Base-by-base conservation (phyloP, 768 basidiomycete genomes). In the Russula foetens region DNA sequence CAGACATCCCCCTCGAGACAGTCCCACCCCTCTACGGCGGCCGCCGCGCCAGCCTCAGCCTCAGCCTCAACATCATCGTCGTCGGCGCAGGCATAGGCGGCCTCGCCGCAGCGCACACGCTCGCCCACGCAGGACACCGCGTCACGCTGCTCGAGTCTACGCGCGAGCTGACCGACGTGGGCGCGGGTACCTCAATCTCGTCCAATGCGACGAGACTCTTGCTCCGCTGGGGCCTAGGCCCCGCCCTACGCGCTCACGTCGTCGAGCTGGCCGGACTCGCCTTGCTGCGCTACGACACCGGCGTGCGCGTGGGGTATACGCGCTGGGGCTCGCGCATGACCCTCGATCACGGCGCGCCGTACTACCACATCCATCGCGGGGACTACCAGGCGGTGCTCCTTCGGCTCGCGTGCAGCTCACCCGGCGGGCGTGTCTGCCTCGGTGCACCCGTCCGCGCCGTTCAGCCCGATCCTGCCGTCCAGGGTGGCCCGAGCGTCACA, bases 11-110 rank as follows among this genome's bases (percentile, higher is more conserved):
- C 19, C 31, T 65, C 38, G 64, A 65, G 33, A n/a, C n/a, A 7
- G 63, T 66, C 44, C 47, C 64, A 2, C 62, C 59, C 12, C 71
- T 73, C 63, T 69, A 72, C 61, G 62, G 63, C 29, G 68, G 70
- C 47, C 72, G 68, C 53, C 68, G 68, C 26, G 72, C 76, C 24
- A n/a, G 71, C 0, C 68, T n/a, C n/a, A n/a, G n/a, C n/a, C n/a
- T 70, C 39, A 61, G 60, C 9, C 74, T 77, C 28, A 66, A 75
- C 60, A 68, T 77, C 67, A 62, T 75, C 65, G 64, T 77, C 64
- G 72, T 77, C 47, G 76, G 76, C 52, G 75, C 75, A 53, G 76
- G 76, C 9, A 68, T 77, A 31, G 76, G 75, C 54, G 76, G 76
- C 0, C 74, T 77, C 48, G 72, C 75, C 15, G 76, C 76, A 33